Base-by-base conservation (phyloP, 1,139 yeast genomes). In the Taphrina confusa region DNA sequence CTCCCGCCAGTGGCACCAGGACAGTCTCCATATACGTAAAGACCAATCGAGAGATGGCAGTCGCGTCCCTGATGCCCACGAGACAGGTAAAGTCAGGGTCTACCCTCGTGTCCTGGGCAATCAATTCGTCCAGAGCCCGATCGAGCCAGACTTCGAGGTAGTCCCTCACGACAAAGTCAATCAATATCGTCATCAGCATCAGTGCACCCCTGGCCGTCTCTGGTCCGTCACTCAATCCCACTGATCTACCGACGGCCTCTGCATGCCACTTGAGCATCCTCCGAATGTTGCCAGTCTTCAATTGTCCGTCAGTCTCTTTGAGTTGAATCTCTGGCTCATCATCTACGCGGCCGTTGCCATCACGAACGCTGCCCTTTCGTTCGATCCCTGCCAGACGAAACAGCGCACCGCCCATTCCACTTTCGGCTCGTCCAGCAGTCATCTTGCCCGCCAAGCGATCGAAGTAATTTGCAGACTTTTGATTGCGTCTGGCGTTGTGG, bases 141-240 rank as follows among this genome's bases (percentile, higher is more conserved):
- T 88, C 96, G 37, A 91, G 73, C 0, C 89, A 90, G 20, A 83
- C 78, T 49, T 87, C 90, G 58, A 89, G 79, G 68, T 87, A 89
- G 4, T 84, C 79, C 51, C 82, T 82, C 0, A 95, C 94, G 56
- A 88, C 78, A 62, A 86, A 89, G 62, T 82, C 78, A 22, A 88
- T 71, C 57, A 89, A 71, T 36, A 87, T 76, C 63, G 86, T 88
- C 65, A 88, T 76, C 22, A 90, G 73, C 63, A 83, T 89, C 55
- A 82, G 74, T 0, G 90, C 80, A 68, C 83, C 81, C 51, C 81
- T 84, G 2, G 86, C 80, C 4, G 87, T 77, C 64, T 80, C 84
- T 20, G 73, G 71, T 4, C 73, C 69, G 0, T 95, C 88, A 1
- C 84, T 78, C 57, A 91, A 74, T 68, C 89, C 96, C 68, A 88